Evolutionary conservation across 352 stramenopile genomes (phyloP).

Genomic region (Globisporangium irregulare): DNA sequence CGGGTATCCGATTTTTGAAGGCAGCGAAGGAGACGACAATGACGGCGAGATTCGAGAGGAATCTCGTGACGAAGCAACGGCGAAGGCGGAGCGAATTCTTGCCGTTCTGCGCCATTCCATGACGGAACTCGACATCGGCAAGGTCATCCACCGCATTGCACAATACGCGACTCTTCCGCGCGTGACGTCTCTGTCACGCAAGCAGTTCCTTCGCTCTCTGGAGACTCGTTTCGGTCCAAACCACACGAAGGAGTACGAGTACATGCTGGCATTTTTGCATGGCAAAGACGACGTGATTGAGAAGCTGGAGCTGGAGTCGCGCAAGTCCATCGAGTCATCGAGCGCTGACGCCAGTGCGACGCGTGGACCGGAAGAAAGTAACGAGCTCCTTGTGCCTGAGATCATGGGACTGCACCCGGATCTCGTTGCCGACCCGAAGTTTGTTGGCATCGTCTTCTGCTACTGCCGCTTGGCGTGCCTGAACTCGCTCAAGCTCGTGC

Average conservation of each 20-base stretch:
- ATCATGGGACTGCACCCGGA: constrained; percentile 80
- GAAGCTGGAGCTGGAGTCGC: constrained; percentile 51
- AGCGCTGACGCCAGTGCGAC: background rate
- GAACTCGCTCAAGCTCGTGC: constrained; percentile 82
- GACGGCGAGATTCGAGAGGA: constrained; percentile 67
- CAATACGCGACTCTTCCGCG: constrained; percentile 76
- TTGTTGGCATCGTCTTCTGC: constrained; percentile 78
- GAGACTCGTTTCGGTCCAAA: constrained; percentile 58
- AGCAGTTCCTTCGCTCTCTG: constrained; percentile 77
- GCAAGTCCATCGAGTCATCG: constrained; percentile 24
- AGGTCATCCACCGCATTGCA: constrained; percentile 75
- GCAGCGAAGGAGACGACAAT: constrained; percentile 25
- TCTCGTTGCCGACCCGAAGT: constrained; percentile 67
- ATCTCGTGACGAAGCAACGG: constrained; percentile 50
- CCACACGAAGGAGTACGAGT: constrained; percentile 58
- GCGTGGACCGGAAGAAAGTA: background rate
- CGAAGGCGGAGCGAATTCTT: constrained; percentile 77
- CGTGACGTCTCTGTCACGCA: constrained; percentile 68
- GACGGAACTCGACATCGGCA: constrained; percentile 80
- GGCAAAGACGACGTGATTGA: constrained; percentile 71
- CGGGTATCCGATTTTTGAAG: constrained; percentile 62
- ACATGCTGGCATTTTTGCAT: constrained; percentile 74
- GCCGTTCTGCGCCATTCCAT: constrained; percentile 79
- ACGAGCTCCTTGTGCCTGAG: constrained; percentile 50
- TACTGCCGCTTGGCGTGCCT: constrained; percentile 78